These are phyloP conservation scores for Sugiyamaella qingdaonensis DNA, from an alignment of 805 yeast genomes.

Conservation along the genomic window DNA sequence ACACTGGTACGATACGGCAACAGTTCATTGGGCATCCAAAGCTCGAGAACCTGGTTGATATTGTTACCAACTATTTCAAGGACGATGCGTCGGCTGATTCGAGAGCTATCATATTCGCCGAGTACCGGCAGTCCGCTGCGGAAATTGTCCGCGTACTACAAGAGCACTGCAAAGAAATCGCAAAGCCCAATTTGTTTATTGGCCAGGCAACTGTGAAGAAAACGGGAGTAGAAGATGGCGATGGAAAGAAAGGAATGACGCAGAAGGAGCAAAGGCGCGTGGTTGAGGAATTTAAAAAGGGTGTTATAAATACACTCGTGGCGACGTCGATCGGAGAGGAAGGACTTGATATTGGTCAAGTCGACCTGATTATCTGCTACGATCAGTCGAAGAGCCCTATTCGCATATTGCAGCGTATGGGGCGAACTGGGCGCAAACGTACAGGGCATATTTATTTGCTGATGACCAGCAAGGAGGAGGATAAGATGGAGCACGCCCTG, in stretches of 20 bases:
- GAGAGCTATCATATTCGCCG: slow-evolving; percentile 84
- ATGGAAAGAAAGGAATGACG: slow-evolving; percentile 48
- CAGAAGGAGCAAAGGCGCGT: slow-evolving; percentile 83
- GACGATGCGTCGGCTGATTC: slow-evolving; percentile 32
- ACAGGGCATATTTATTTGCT: slow-evolving; percentile 77
- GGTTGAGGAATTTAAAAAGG: slow-evolving; percentile 67
- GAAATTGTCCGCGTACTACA: slow-evolving; percentile 66
- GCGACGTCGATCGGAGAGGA: slow-evolving; percentile 99
- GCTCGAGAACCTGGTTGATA: slow-evolving; percentile 53
- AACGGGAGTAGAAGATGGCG: slow-evolving; percentile 8
- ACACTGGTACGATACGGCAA: slow-evolving; percentile 26
- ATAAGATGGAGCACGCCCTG: slow-evolving; percentile 79
- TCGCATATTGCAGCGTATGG: slow-evolving; percentile 92
- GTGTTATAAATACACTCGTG: slow-evolving; percentile 70
- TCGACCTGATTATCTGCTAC: slow-evolving; percentile 85
- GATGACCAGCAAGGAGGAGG: slow-evolving; percentile 71
- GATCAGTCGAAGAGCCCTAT: slow-evolving; percentile 94
- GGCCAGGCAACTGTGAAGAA: slow-evolving; percentile 53
- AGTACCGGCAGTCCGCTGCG: slow-evolving; percentile 82
- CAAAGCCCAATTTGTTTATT: slow-evolving; percentile 78
- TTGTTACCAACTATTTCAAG: slow-evolving; percentile 53
- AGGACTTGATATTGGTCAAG: slow-evolving; percentile 97
- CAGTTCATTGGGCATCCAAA: slow-evolving; percentile 66
- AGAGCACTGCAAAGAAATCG: slow-evolving; percentile 33
- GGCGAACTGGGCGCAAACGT: slow-evolving; percentile 94